Evolutionary conservation across 164 flowering plant genomes (phyloP), one percentile per base, ranked within the genome.

Genomic region (Houttuynia cordata): DNA sequence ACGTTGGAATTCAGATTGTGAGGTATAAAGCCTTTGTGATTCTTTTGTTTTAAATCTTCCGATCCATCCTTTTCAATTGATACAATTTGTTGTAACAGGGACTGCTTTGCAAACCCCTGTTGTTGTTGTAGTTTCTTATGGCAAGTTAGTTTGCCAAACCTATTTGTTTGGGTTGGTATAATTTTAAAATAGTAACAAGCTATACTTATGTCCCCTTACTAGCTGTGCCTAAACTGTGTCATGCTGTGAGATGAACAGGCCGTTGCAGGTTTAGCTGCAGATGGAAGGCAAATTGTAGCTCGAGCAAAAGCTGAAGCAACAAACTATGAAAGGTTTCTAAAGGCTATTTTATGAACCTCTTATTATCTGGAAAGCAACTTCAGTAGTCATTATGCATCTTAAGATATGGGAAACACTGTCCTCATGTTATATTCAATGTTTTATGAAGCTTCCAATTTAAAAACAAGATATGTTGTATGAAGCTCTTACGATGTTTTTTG

Each of bases 211-310:
- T 61, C 50, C 3, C 21, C 25, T 14, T 14, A 25, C 37, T 57
- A 13, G 40, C 39, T 59, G 10, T 23, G 17, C 17, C 22, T 62
- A 22, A 52, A 22, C 30, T 39, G 42, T 55, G 22, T 20, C 13
- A n/a, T 42, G n/a, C 41, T 1, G 23, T 49, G 40, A 45, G 21
- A 30, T 52, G 57, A 51, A 58, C 76, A 93, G 99, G 90, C 92
- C 72, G 97, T 93, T 50, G 97, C 96, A 53, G 97, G 97, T 24
- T 75, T 91, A 72, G 97, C 97, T 25, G 97, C 97, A 41, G 97
- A 91, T 79, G 97, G 97, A 14, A 83, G 97, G 67, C 97, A 91
- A 72, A 91, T 91, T 75, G 97, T 91, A 68, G 87, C 94, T n/a
- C 76, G 96, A 34, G 84, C 94, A 24, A 91, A 85, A 67, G 68